These are phyloP conservation scores for Chlorociboria aeruginascens DNA, from an alignment of 495 filamentous ascomycete species.

Conservation along the genomic window DNA sequence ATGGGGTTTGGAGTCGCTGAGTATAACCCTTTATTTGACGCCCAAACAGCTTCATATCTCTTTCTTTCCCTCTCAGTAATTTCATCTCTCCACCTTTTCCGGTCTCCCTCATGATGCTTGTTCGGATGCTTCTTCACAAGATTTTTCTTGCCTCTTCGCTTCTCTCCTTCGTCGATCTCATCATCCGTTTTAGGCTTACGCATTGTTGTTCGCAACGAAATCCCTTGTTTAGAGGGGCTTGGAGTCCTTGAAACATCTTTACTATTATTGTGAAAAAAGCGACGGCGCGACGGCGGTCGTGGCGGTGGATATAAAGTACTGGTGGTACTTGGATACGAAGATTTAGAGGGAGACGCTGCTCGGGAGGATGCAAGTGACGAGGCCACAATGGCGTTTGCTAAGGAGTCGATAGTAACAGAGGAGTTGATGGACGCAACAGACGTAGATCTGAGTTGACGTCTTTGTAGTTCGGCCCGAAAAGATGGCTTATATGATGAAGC, in stretches of 20 bases:
- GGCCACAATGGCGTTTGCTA: constrained; percentile 70
- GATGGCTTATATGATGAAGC: constrained; percentile 15
- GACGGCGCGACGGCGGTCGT: constrained; percentile 26
- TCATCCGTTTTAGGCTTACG: constrained; percentile 43
- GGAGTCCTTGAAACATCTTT: constrained; percentile 34
- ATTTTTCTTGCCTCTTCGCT: constrained; percentile 8
- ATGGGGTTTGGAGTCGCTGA: not conserved
- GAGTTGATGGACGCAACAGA: constrained; percentile 6
- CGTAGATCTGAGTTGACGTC: not conserved
- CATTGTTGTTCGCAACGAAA: constrained; percentile 58
- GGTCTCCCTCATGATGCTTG: constrained; percentile 79
- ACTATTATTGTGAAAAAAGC: constrained; percentile 20
- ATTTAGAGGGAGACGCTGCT: constrained; percentile 37
- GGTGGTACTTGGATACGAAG: constrained; percentile 18
- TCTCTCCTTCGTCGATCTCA: constrained; percentile 44
- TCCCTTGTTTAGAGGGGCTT: constrained; percentile 33
- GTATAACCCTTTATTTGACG: constrained; percentile 70
- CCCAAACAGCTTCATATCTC: constrained; percentile 96
- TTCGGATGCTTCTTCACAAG: constrained; percentile 38
- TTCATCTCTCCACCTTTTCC: constrained; percentile 70
- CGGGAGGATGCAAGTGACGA: constrained; percentile 70
- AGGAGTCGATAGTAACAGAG: constrained; percentile 21
- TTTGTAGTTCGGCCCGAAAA: constrained; percentile 1
- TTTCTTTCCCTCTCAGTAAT: constrained; percentile 70
- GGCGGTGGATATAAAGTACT: constrained; percentile 22